Evolutionary conservation across 441 rosid species (phyloP).

Genomic region (Manihot esculenta): DNA sequence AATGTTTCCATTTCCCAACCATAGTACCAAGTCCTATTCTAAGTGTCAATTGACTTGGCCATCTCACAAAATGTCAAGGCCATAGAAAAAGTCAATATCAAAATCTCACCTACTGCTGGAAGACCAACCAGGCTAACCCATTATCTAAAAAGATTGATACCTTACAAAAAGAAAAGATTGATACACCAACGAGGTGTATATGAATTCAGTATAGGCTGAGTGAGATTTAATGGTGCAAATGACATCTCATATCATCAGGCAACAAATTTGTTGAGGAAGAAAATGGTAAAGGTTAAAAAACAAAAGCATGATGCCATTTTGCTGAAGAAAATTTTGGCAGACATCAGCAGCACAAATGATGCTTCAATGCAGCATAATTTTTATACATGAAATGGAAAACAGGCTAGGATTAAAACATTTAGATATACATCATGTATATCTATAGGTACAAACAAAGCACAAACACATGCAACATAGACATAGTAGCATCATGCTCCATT

Average conservation of each 20-base stretch:
- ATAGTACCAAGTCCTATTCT: too few relatives aligned
- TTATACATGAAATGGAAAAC: neutral
- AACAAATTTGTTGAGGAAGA: neutral
- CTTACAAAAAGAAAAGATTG: too few relatives aligned
- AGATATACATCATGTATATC: slow-evolving; percentile 5
- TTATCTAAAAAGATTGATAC: too few relatives aligned
- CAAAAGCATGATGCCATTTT: neutral
- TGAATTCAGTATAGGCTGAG: neutral
- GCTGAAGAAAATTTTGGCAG: neutral
- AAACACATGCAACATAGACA: too few relatives aligned
- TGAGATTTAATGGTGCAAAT: neutral
- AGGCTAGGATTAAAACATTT: neutral
- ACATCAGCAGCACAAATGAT: neutral
- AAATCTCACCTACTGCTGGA: too few relatives aligned
- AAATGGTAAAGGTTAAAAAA: neutral
- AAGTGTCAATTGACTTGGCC: too few relatives aligned
- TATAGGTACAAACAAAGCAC: slow-evolving; percentile 3
- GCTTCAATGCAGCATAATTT: neutral
- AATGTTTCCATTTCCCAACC: too few relatives aligned
- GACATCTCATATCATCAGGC: neutral
- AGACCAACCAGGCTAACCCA: too few relatives aligned
- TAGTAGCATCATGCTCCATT: too few relatives aligned
- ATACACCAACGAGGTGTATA: too few relatives aligned
- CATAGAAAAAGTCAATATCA: too few relatives aligned
- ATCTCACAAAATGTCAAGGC: too few relatives aligned